A percentile compares a stretch with the other conserved stretches of the same genome.
These are phyloP conservation scores for Alternaria novae-zelandiae DNA, from an alignment of 2,329 filamentous ascomycete genomes.

Conservation along the genomic window DNA sequence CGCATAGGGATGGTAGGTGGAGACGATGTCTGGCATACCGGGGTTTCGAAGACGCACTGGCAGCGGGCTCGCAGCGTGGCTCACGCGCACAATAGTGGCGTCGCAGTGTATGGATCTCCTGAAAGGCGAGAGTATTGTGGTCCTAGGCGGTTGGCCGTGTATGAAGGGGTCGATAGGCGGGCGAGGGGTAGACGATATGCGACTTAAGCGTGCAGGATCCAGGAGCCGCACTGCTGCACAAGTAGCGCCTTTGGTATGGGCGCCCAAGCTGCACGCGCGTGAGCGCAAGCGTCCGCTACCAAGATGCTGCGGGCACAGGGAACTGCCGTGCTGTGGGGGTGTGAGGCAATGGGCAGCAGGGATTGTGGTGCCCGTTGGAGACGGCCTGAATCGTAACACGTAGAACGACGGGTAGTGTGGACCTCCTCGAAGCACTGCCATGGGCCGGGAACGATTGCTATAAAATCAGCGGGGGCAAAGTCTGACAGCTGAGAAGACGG, in stretches of 20 bases:
- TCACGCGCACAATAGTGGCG: conserved; percentile 45
- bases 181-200: conserved; percentile 35
- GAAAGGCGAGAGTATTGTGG: conserved; percentile 21
- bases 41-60: conserved; percentile 29
- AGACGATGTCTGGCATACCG: conserved; percentile 42
- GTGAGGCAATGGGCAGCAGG: conserved; percentile 31
- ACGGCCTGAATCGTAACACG: conserved; percentile 25
- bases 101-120: conserved; percentile 25
- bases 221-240: conserved; percentile 32
- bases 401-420: conserved; percentile 20
- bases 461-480: conserved; percentile 17
- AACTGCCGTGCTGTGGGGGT: conserved; percentile 48
- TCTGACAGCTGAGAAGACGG: conserved; percentile 24
- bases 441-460: conserved; percentile 23
- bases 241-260: conserved; percentile 22
- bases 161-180: conserved; percentile 32
- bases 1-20: conserved; percentile 45
- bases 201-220: conserved; percentile 32
- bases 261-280: conserved; percentile 25
- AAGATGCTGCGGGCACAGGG: conserved; percentile 41
- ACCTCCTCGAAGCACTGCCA: conserved; percentile 16
- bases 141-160: conserved; percentile 20
- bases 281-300: conserved; percentile 29
- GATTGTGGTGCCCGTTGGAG: conserved; percentile 23
- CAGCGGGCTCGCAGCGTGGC: conserved; percentile 42